Base-by-base conservation (phyloP, 768 basidiomycete genomes). In the Boletales sp. region DNA sequence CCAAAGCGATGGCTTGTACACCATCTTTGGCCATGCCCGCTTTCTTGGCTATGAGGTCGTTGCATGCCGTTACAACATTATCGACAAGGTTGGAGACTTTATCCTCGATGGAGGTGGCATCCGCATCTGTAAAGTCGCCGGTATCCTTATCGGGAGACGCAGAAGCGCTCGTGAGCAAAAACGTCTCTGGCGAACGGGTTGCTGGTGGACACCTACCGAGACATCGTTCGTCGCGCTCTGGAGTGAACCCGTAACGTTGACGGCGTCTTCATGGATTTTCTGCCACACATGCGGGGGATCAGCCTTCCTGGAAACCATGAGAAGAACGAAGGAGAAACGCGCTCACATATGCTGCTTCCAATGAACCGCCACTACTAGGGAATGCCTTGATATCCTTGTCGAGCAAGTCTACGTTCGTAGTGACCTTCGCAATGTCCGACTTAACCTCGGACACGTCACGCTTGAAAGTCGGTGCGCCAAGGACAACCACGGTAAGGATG, bases 401-500 rank as follows among this genome's bases (percentile, higher is more conserved):
- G 17, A 60, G 52, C 0, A 2, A 0, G 2, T 15, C 4, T 7
- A 18, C 2, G 30, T 19, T 1, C 0, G 0, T 0, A 1, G 1
- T 2, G 11, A 61, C 1, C 0, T 0, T 0, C 2, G 31, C 0
- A 13, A 61, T 18, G 40, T 51, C 59, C 1, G 5, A 3, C 37
- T 18, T 8, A 9, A 59, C 27, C 34, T 27, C 4, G 4, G 2
- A 5, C 2, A 5, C n/a, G 43, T 41, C 47, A 38, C 52, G 60
- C 45, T 43, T 51, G 40, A 50, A 38, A 7, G 24, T 27, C 1
- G 52, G 53, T n/a, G 34, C 35, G 9, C 52, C 60, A 38, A 62
- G 21, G 24, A 45, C 36, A n/a, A 32, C 37, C 35, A 50, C 8
- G 8, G 52, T 60, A 37, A 55, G 10, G 40, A 48, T 2, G 35